Percentiles rank a stretch among this genome's conserved stretches.
Evolutionary conservation across 495 filamentous ascomycete species (phyloP).

Genomic region (Cladorrhinum samala): DNA sequence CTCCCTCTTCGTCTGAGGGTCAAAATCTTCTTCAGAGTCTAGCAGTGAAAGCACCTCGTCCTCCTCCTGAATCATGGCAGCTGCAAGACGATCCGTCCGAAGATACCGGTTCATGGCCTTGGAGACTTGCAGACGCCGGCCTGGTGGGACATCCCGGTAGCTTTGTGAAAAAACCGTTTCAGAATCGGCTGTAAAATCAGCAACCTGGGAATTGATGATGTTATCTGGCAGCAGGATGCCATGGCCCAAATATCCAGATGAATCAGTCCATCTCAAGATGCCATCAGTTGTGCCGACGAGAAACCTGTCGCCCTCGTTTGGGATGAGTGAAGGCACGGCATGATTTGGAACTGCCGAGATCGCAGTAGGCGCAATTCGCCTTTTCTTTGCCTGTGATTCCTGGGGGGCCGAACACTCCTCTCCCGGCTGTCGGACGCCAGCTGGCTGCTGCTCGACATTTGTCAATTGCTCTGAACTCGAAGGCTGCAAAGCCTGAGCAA

Average conservation of each 20-base stretch:
- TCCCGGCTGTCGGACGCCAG: neutral
- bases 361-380: constrained; percentile 32
- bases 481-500: neutral
- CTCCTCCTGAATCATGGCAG: constrained; percentile 12
- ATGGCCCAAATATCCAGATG: constrained; percentile 10
- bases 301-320: constrained; percentile 35
- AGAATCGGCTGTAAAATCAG: constrained; percentile 19
- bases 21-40: constrained; percentile 50
- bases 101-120: constrained; percentile 34
- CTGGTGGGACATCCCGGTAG: constrained; percentile 18
- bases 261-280: constrained; percentile 1
- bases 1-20: constrained; percentile 54
- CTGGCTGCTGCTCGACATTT: neutral
- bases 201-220: neutral
- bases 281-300: neutral
- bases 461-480: neutral
- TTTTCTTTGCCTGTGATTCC: constrained; percentile 32
- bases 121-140: constrained; percentile 38
- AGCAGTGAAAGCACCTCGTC: constrained; percentile 50
- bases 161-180: constrained; percentile 6
- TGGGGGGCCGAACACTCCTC: neutral
- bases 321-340: constrained; percentile 20
- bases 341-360: constrained; percentile 30
- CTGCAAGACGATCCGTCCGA: constrained; percentile 8
- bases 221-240: constrained; percentile 4